These are phyloP conservation scores for Puccinia polysora DNA, from an alignment of 1,284 basidiomycete species.

Conservation along the genomic window DNA sequence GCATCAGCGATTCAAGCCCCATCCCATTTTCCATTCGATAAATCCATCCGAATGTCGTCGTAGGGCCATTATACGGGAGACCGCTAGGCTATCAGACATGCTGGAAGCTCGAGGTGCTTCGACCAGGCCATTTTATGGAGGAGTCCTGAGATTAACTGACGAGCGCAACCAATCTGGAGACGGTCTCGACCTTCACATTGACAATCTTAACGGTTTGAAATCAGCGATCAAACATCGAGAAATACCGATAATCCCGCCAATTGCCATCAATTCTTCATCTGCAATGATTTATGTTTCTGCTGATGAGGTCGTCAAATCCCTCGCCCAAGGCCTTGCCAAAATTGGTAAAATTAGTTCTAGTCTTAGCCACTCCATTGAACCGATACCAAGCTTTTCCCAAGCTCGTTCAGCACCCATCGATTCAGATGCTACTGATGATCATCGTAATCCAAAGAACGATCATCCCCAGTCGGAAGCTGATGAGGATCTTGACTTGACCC, in stretches of 20 bases:
- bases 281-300: conserved; percentile 77
- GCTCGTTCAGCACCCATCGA: conserved; percentile 10
- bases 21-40: background rate
- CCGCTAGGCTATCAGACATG: conserved; percentile 63
- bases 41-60: conserved; percentile 21
- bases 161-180: conserved; percentile 62
- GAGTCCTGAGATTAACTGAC: conserved; percentile 70
- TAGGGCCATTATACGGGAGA: conserved; percentile 61
- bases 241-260: conserved; percentile 91
- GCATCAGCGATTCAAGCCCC: background rate
- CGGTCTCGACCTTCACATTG: conserved; percentile 47
- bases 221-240: conserved; percentile 84
- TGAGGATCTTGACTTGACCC: conserved; percentile 66
- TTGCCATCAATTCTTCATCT: conserved; percentile 85
- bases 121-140: conserved; percentile 78
- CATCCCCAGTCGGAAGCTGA: conserved; percentile 37
- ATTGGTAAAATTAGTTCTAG: conserved; percentile 42
- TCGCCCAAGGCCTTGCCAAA: conserved; percentile 72
- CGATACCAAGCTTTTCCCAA: conserved; percentile 49
- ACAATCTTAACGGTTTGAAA: conserved; percentile 72
- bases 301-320: conserved; percentile 83
- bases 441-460: conserved; percentile 48
- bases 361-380: conserved; percentile 47
- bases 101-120: conserved; percentile 78
- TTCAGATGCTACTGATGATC: conserved; percentile 47